phyloP scores from a whole-genome alignment of 2,329 filamentous ascomycete genomes.

The Neurospora sp. region DNA sequence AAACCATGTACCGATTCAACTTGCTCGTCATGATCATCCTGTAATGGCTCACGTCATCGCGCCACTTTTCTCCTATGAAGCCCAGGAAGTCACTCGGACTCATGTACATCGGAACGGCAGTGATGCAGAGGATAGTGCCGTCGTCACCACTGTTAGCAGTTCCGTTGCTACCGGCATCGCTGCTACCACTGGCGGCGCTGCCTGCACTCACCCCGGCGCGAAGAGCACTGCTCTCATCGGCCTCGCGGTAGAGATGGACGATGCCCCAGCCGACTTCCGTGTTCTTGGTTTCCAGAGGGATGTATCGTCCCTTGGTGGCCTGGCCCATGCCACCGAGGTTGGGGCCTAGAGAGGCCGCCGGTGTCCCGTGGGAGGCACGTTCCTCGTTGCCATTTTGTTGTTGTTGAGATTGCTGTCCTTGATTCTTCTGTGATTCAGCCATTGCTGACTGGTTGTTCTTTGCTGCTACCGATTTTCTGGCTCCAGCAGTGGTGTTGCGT shows the following conservation, averaged over 20 bases:
- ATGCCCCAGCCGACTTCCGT: slow-evolving; percentile 85
- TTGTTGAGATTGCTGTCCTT: background rate
- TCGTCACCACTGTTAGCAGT: slow-evolving; percentile 37
- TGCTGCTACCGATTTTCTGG: background rate
- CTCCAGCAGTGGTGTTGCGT: slow-evolving; percentile 2
- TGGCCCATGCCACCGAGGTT: slow-evolving; percentile 51
- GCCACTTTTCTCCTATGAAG: slow-evolving; percentile 81
- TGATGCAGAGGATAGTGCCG: slow-evolving; percentile 83
- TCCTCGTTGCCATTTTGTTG: slow-evolving; percentile 22
- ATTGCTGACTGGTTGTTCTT: background rate
- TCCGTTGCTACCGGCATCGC: slow-evolving; percentile 10
- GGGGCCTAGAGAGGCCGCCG: slow-evolving; percentile 36
- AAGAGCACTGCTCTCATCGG: slow-evolving; percentile 47
- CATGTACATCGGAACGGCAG: slow-evolving; percentile 90
- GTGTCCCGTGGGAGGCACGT: slow-evolving; percentile 13
- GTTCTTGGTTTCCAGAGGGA: slow-evolving; percentile 58
- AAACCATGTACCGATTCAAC: slow-evolving; percentile 85
- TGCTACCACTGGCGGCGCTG: slow-evolving; percentile 12
- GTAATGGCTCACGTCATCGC: slow-evolving; percentile 82
- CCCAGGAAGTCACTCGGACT: slow-evolving; percentile 83
- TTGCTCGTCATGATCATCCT: slow-evolving; percentile 84
- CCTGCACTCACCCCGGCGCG: slow-evolving; percentile 10
- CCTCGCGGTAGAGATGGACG: slow-evolving; percentile 86
- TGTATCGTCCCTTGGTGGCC: slow-evolving; percentile 72
- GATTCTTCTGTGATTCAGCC: background rate